Percentiles rank a stretch among this genome's conserved stretches.
Conservation (phyloP, 768 basidiomycete species). For the Coprinopsis sp. region DNA sequence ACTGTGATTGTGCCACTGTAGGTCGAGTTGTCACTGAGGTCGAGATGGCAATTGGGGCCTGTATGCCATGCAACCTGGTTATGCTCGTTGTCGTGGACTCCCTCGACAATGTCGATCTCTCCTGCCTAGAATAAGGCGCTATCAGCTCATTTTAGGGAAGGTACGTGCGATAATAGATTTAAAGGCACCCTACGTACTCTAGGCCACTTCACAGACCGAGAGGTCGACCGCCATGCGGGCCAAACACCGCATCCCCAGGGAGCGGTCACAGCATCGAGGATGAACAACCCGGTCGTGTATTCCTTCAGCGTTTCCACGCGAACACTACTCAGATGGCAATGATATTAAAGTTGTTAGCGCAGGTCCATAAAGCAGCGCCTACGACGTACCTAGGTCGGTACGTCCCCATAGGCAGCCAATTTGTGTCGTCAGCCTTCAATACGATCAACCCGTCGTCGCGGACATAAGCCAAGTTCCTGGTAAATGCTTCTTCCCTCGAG, state of each 20-base stretch:
- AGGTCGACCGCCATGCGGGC: conserved; percentile 79
- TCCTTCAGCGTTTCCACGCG: conserved; percentile 63
- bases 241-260: conserved; percentile 93
- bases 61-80: conserved; percentile 87
- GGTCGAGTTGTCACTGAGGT: no score
- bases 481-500: conserved; percentile 49
- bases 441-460: conserved; percentile 56
- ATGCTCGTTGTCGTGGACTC: conserved; percentile 79
- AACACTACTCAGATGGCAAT: no score
- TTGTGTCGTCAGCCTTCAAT: conserved; percentile 78
- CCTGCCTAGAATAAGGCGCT: conserved; percentile 54
- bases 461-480: conserved; percentile 51
- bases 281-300: conserved; percentile 81
- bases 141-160: no score
- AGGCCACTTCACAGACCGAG: conserved; percentile 59
- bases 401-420: conserved; percentile 47
- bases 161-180: no score
- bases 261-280: conserved; percentile 79
- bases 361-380: no score
- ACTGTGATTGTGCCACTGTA: no score
- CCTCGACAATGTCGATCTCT: conserved; percentile 82
- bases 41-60: conserved; percentile 13
- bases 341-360: no score
- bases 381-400: conserved; percentile 55
- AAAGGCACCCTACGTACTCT: no score